phyloP scores from a whole-genome alignment of 208 protist genomes.

The Angomonas deanei region DNA sequence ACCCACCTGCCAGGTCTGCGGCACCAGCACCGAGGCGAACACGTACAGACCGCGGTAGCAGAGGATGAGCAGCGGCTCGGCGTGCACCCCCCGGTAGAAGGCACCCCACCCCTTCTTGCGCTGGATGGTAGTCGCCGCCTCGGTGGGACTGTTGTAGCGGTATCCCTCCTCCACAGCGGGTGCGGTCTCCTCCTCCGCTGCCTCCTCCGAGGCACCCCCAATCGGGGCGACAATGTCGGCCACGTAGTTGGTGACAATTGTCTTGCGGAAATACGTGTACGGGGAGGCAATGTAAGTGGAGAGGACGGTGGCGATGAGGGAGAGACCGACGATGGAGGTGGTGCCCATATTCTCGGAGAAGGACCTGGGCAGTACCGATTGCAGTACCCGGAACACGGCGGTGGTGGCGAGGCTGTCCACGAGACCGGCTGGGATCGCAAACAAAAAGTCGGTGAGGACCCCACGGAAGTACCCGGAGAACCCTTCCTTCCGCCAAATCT shows the following conservation, averaged over 20 bases:
- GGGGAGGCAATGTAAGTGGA: conserved; percentile 65
- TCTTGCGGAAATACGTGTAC: conserved; percentile 61
- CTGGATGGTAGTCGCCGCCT: conserved; percentile 47
- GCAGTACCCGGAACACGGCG: conserved; percentile 37
- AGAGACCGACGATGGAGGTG: conserved; percentile 36
- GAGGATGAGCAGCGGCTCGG: conserved; percentile 61
- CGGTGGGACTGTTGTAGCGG: conserved; percentile 50
- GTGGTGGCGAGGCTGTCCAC: conserved; percentile 47
- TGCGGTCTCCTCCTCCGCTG: background rate
- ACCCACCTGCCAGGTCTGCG: conserved; percentile 21
- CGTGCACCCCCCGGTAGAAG: conserved; percentile 55
- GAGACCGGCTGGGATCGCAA: conserved; percentile 45
- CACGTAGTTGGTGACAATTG: conserved; percentile 74
- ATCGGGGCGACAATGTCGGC: conserved; percentile 60
- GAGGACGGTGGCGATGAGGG: conserved; percentile 36
- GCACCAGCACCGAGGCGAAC: conserved; percentile 23
- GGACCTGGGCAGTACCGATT: conserved; percentile 32
- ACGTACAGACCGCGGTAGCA: conserved; percentile 64
- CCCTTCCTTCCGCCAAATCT: conserved; percentile 64
- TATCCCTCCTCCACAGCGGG: conserved; percentile 31
- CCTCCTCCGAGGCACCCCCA: background rate
- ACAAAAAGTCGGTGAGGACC: conserved; percentile 48
- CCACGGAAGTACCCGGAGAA: conserved; percentile 51
- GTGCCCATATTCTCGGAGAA: conserved; percentile 32
- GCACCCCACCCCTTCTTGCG: conserved; percentile 46